These are phyloP conservation scores for Turritis glabra DNA, from an alignment of 345 rosid genomes.

Conservation along the genomic window DNA sequence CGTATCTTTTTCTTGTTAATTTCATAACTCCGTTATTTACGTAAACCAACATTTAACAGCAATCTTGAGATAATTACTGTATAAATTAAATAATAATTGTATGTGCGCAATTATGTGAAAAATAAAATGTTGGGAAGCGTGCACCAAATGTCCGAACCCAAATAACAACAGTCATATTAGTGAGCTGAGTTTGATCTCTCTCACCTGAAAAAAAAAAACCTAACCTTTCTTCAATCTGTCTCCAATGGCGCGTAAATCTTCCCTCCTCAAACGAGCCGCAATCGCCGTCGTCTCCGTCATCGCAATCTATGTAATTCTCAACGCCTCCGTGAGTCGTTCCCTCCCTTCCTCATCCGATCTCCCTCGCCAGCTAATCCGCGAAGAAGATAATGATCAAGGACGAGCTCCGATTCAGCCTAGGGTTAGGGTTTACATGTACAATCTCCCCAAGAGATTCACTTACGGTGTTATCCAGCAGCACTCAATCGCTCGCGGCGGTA, in stretches of 20 bases:
- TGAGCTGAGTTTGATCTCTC: slow-evolving; percentile 4
- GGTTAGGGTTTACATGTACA: slow-evolving; percentile 72
- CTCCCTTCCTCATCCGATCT: slow-evolving; percentile 42
- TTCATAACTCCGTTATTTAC: background rate
- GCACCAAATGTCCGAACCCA: slow-evolving; percentile 13
- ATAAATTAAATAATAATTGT: background rate
- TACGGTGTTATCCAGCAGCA: slow-evolving; percentile 77
- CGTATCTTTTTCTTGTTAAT: background rate
- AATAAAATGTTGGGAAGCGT: background rate
- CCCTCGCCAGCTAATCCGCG: slow-evolving; percentile 34
- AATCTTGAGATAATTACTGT: background rate
- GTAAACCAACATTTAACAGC: background rate
- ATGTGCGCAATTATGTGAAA: background rate
- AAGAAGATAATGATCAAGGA: slow-evolving; percentile 2
- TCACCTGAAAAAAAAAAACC: slow-evolving; percentile 35
- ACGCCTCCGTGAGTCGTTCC: slow-evolving; percentile 55
- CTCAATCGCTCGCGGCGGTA: slow-evolving; percentile 69
- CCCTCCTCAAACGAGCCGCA: slow-evolving; percentile 62
- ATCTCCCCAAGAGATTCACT: slow-evolving; percentile 78
- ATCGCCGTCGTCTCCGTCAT: slow-evolving; percentile 49
- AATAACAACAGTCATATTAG: slow-evolving; percentile 1
- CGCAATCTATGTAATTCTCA: slow-evolving; percentile 65
- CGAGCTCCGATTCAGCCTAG: slow-evolving; percentile 26
- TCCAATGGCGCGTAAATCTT: slow-evolving; percentile 81
- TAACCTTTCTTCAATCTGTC: slow-evolving; percentile 2